Evolutionary conservation across 345 rosid genomes (phyloP).

Genomic region (Citrus cavaleriei): DNA sequence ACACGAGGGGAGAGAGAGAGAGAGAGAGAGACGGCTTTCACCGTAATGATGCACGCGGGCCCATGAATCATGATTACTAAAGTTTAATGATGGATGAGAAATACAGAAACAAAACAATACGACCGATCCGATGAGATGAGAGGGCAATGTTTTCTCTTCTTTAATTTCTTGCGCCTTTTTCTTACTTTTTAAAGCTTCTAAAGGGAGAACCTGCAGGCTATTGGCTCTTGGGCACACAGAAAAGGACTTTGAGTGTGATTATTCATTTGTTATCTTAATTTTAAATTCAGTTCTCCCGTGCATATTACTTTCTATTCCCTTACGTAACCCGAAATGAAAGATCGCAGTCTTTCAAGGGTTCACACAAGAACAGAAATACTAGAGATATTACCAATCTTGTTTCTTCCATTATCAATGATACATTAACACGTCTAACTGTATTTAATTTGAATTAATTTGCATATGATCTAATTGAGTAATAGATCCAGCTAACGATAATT

Average conservation of each 20-base stretch:
- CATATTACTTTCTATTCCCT: background rate
- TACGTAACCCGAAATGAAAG: background rate
- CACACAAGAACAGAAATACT: background rate
- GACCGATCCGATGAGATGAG: constrained; percentile 5
- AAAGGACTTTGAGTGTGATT: background rate
- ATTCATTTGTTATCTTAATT: no score
- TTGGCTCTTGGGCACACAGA: constrained; percentile 13
- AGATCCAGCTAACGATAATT: no score
- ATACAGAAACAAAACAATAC: constrained; percentile 20
- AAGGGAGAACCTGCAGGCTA: background rate
- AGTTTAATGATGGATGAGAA: constrained; percentile 41
- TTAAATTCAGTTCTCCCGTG: no score
- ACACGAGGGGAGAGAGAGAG: constrained; percentile 1
- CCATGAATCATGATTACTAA: constrained; percentile 83
- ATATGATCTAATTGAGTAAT: no score
- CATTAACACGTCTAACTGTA: no score
- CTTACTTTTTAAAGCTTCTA: background rate
- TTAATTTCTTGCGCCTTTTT: background rate
- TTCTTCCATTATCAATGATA: no score
- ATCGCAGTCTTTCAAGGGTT: background rate
- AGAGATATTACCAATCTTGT: no score
- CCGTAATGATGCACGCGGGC: constrained; percentile 58
- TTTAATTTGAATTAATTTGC: no score
- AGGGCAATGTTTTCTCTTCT: background rate
- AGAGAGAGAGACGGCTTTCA: constrained; percentile 32